Percentiles rank a stretch among this genome's conserved stretches.
phyloP scores from a whole-genome alignment of 495 filamentous ascomycete species.

The Tuber melanosporum region DNA sequence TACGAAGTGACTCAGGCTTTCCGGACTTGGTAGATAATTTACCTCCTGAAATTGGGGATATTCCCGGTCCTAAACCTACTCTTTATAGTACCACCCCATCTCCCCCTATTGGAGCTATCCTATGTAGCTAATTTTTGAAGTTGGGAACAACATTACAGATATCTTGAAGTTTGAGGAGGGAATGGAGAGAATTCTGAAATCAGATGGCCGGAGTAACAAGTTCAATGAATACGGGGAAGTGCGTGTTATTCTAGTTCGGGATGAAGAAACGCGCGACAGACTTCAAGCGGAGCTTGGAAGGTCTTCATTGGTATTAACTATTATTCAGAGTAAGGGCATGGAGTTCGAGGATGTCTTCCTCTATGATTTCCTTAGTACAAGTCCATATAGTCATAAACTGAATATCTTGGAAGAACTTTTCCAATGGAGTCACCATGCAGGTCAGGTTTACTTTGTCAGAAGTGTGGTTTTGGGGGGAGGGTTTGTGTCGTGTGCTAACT shows the following conservation, averaged over 20 bases:
- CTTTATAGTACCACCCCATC: conserved; percentile 40
- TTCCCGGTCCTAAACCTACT: conserved; percentile 44
- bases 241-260: conserved; percentile 47
- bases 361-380: conserved; percentile 32
- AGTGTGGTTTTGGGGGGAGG: not conserved
- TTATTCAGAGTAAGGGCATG: conserved; percentile 49
- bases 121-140: conserved; percentile 2
- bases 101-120: not conserved
- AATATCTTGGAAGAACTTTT: conserved; percentile 5
- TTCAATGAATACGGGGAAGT: conserved; percentile 45
- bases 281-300: conserved; percentile 35
- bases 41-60: conserved; percentile 44
- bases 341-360: conserved; percentile 45
- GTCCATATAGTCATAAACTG: conserved; percentile 10
- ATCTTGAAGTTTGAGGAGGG: not conserved
- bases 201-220: not conserved
- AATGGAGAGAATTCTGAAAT: not conserved
- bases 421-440: not conserved
- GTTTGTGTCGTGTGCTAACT: conserved; percentile 1
- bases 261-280: conserved; percentile 24
- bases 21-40: conserved; percentile 46
- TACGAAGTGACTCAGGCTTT: conserved; percentile 37
- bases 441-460: not conserved
- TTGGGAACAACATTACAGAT: not conserved
- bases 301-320: conserved; percentile 45